phyloP scores from a whole-genome alignment of 108 stramenopile genomes.

The Discostella stelligeroides region DNA sequence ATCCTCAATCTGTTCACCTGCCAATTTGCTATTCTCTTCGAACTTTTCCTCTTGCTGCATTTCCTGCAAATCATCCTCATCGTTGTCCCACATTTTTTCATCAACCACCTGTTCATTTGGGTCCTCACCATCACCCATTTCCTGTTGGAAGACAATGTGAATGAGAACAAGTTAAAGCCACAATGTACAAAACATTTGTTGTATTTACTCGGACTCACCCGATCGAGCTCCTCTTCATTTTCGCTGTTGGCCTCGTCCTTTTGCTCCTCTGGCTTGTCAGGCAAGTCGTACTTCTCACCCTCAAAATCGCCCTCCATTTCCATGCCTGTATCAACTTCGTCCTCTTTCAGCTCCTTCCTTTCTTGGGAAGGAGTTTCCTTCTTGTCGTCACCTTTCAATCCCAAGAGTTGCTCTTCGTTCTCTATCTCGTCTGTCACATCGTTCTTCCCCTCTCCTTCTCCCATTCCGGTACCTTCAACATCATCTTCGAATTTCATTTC shows the following conservation, averaged over 20 bases:
- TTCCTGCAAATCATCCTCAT: constrained; percentile 93
- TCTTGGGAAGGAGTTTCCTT: constrained; percentile 55
- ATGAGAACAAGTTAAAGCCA: neutral
- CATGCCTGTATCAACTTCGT: constrained; percentile 97
- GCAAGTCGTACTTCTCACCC: constrained; percentile 93
- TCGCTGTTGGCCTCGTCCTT: constrained; percentile 69
- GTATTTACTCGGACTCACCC: constrained; percentile 25
- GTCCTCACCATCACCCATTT: constrained; percentile 95
- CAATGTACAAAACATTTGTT: neutral
- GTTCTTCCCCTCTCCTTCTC: constrained; percentile 95
- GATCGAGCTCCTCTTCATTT: constrained; percentile 94
- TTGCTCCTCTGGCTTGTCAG: constrained; percentile 81
- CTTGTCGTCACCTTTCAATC: constrained; percentile 86
- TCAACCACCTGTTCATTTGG: constrained; percentile 94
- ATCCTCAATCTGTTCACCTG: constrained; percentile 85
- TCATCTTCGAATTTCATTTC: constrained; percentile 94
- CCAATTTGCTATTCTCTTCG: constrained; percentile 86
- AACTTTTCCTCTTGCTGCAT: constrained; percentile 89
- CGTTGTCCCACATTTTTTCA: constrained; percentile 96
- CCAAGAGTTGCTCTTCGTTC: constrained; percentile 96
- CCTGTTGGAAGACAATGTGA: constrained; percentile 21
- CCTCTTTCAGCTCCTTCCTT: constrained; percentile 83
- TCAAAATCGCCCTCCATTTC: constrained; percentile 98
- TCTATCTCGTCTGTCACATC: constrained; percentile 98
- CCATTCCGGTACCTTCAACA: constrained; percentile 98